Evolutionary conservation across 257 asterid species (phyloP), one percentile per base, ranked within the genome.

Genomic region (Nicotiana noctiflora): DNA sequence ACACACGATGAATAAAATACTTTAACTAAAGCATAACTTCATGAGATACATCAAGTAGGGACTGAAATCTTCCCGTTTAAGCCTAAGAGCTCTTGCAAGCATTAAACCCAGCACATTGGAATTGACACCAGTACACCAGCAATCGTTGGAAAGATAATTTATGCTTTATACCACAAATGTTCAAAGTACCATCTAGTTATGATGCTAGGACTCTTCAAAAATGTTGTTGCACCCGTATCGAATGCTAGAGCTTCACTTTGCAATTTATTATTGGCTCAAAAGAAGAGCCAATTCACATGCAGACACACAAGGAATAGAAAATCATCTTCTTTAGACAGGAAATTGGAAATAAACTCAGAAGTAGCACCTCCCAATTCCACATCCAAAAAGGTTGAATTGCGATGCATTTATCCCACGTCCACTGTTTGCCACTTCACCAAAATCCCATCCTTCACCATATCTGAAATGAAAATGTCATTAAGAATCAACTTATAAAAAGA

Each of bases 381-480:
- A 89, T 85, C 94, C 99, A 81, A 51, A 79, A 74, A 95, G 84
- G 83, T 95, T 95, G 84, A 87, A 88, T 84, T 95, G 99, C 13
- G 97, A 90, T 68, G 98, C 98, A 90, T 95, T 95, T 74, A 89
- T 84, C 32, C 98, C 99, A 46, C 98, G 97, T 23, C 97, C 94
- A 76, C 91, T 95, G 34, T 90, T 90, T 72, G 97, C 93, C 80
- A 93, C 99, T 89, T 95, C 99, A 70, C 97, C 99, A 46, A 95
- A 95, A 84, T 93, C 90, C 99, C 99, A 95, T 82, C 99, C 99
- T 95, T 95, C 99, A 74, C 99, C 99, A 83, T 95, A 95, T 86
- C 99, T 95, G 81, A 75, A 81, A 82, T 83, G 13, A 51, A 56
- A 63, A 19, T 74, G 27, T 21, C 19, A 44, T 21, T 72, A 4